phyloP scores from a whole-genome alignment of 352 stramenopile genomes.

The Phytophthora nicotianae region DNA sequence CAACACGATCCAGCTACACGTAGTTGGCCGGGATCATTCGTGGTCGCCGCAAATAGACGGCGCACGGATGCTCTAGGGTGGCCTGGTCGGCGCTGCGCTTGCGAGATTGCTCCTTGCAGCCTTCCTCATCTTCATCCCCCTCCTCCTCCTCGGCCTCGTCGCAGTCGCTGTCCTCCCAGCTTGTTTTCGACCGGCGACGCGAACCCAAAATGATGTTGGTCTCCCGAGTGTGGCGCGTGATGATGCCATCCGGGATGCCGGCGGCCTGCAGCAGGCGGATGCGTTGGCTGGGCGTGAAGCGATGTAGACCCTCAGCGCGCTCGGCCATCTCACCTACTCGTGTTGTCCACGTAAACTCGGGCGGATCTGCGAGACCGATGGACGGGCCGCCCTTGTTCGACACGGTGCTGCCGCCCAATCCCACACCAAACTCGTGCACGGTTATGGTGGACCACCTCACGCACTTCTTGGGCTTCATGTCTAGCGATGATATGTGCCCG shows the following conservation, averaged over 20 bases:
- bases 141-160: conserved; percentile 18
- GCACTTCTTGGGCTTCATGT: conserved; percentile 29
- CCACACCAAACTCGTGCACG: conserved; percentile 67
- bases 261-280: conserved; percentile 58
- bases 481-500: not conserved
- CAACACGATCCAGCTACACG: conserved; percentile 27
- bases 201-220: conserved; percentile 73
- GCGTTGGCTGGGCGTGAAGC: conserved; percentile 63
- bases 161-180: conserved; percentile 22
- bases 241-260: conserved; percentile 68
- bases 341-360: conserved; percentile 74
- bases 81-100: conserved; percentile 58
- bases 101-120: conserved; percentile 7
- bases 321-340: conserved; percentile 74
- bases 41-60: conserved; percentile 52
- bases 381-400: conserved; percentile 62
- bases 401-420: conserved; percentile 58
- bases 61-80: conserved; percentile 50
- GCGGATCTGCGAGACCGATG: conserved; percentile 56
- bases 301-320: conserved; percentile 63
- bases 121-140: conserved; percentile 16
- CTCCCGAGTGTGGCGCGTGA: conserved; percentile 65
- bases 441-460: conserved; percentile 51
- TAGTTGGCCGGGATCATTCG: conserved; percentile 79
- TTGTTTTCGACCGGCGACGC: conserved; percentile 42